A percentile compares a stretch with the other conserved stretches of the same genome.
Conservation (phyloP, 495 filamentous ascomycete genomes). For the Beverwykella pulmonaria region DNA sequence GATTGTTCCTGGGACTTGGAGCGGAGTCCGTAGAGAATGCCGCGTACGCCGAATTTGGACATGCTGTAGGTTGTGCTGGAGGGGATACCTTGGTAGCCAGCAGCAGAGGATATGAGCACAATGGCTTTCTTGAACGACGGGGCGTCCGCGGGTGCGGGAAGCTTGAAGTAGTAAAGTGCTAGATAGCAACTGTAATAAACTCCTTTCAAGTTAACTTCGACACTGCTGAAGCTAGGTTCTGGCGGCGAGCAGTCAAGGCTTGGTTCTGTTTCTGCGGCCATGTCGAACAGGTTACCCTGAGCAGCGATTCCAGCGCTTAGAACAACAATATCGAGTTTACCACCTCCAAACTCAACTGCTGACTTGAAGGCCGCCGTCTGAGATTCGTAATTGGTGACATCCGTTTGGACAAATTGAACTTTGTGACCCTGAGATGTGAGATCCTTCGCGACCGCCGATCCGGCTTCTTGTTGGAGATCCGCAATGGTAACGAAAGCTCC, state of each 20-base stretch:
- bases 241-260: conserved; percentile 17
- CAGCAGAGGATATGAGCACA: conserved; percentile 25
- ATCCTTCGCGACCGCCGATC: conserved; percentile 7
- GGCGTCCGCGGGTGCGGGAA: not conserved
- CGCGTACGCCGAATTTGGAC: conserved; percentile 36
- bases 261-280: not conserved
- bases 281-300: conserved; percentile 24
- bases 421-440: conserved; percentile 16
- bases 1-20: conserved; percentile 3
- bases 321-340: conserved; percentile 31
- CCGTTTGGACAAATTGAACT: conserved; percentile 25
- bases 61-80: conserved; percentile 20
- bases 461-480: conserved; percentile 29
- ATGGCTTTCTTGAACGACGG: conserved; percentile 32
- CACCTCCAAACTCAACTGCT: conserved; percentile 24
- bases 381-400: conserved; percentile 34
- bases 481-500: conserved; percentile 34
- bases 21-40: conserved; percentile 25
- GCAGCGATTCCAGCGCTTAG: conserved; percentile 26
- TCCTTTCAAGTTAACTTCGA: conserved; percentile 34
- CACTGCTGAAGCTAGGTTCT: conserved; percentile 8
- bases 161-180: conserved; percentile 35
- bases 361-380: conserved; percentile 32
- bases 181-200: conserved; percentile 32
- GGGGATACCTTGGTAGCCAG: conserved; percentile 23